Base-by-base conservation (phyloP, 192 early-diverging fungal genomes). In the Piromyces finnis region DNA sequence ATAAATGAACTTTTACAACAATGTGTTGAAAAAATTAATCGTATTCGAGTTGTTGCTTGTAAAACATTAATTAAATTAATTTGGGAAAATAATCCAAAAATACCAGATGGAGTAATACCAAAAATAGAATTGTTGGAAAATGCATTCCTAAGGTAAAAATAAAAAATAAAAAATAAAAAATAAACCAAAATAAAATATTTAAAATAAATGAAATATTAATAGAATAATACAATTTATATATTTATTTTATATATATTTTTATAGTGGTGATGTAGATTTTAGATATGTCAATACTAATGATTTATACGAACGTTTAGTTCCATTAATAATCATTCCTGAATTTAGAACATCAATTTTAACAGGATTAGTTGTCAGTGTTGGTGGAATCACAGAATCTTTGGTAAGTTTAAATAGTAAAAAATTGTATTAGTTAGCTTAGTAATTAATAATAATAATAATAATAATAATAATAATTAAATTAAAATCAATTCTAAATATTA, bases 1-100 rank as follows among this genome's bases (percentile, higher is more conserved):
- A 79, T 94, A 11, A 82, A 80, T 13, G 84, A 82, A 15, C 59
- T 94, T 35, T 78, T 96, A 51, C 90, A 93, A 29, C 94, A 96
- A 79, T 88, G 90, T 39, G 92, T 96, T 3, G 97, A 98, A 84
- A 95, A 95, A 82, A 98, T 99, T 82, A 97, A 99, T 85, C 84
- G 91, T 77, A 88, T 97, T 11, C 87, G 97, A 78, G 86, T 86
- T 6, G 85, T 85, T 39, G 95, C 96, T 7, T 94, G 96, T 0
- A 79, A 79, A 17, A 85, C 91, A 15, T 82, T 99, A 51, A 29
- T 80, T 18, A 79, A 85, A 26, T 78, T 94, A 1, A 29, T 94
- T 26, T 77, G 78, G 86, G 35, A 77, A 22, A 83, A 85, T 79
- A 37, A 77, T 14, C 30, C 39, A 30, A 37, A 81, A 29, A 80